Evolutionary conservation across 352 stramenopile genomes (phyloP), one percentile per base, ranked within the genome.

Genomic region (Phytophthora megakarya): DNA sequence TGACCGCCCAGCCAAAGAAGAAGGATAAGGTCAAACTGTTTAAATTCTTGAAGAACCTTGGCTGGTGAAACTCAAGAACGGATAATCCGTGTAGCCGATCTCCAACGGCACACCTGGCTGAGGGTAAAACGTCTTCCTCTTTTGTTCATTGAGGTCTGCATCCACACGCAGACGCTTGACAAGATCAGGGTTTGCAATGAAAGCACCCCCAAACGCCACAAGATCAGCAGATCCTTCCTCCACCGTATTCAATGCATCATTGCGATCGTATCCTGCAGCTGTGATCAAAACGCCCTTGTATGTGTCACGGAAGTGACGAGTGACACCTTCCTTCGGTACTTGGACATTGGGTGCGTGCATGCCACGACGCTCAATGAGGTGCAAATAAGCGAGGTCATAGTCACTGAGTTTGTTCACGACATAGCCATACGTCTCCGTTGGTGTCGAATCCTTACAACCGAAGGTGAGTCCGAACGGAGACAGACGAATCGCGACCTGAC

Each of bases 181-280:
- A 18, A 87, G 52, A 40, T 86, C 74, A 1, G 78, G 78, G 46
- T 72, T 87, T n/a, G 76, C 65, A 30, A 86, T 85, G 63, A 82
- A 87, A 54, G 71, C 58, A 4, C 65, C 48, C 16, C 78, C 76
- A 40, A 78, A 86, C 0, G 73, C 76, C 7, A 88, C 67, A 6
- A 74, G 56, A 38, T 88, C 76, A 23, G 64, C 72, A 3, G 52
- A 21, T 2, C 71, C 75, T 25, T 75, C 59, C 19, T 73, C 58
- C 6, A 88, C 58, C 0, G 65, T 70, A 30, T 68, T 56, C 2
- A 72, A 10, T 3, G 67, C 79, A 16, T 74, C 62, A 1, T 68
- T 58, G 13, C 54, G 57, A 23, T 67, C 62, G 61, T 67, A 85
- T 5, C 67, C 75, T 3, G 71, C 66, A n/a, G 65, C 61, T 1